Percentiles rank a stretch among this genome's conserved stretches.
Conservation (phyloP, 148 eudicot genomes). For the Drosera capensis region DNA sequence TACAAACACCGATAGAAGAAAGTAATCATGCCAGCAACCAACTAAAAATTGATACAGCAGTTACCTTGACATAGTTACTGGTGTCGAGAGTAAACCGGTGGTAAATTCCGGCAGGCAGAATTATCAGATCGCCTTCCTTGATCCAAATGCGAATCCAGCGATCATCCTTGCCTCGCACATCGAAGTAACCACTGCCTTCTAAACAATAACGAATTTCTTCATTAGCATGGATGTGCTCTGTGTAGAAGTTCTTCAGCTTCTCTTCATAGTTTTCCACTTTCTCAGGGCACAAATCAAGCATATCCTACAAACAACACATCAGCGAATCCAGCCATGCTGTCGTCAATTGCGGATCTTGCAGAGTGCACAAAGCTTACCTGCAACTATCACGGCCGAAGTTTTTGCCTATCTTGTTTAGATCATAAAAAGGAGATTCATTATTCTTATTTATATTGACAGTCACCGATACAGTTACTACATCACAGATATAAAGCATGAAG, state of each 20-base stretch:
- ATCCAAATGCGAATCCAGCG: conserved; percentile 81
- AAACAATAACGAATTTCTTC: conserved; percentile 95
- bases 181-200: conserved; percentile 87
- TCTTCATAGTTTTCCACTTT: conserved; percentile 86
- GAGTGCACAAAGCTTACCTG: too few relatives aligned
- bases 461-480: too few relatives aligned
- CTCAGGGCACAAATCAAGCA: conserved; percentile 81
- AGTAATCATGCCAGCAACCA: neutral
- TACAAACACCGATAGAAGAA: too few relatives aligned
- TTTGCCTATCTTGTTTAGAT: too few relatives aligned
- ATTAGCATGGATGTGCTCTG: conserved; percentile 83
- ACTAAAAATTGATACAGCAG: neutral
- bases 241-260: conserved; percentile 77
- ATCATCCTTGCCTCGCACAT: conserved; percentile 75
- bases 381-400: too few relatives aligned
- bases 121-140: conserved; percentile 66
- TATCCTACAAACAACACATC: conserved; percentile 45
- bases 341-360: too few relatives aligned
- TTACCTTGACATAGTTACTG: conserved; percentile 73
- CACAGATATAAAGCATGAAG: too few relatives aligned
- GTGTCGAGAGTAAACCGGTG: conserved; percentile 91
- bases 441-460: too few relatives aligned
- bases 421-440: too few relatives aligned
- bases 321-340: neutral
- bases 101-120: conserved; percentile 89